Evolutionary conservation across 2,329 filamentous ascomycete genomes (phyloP).

Genomic region (Exophiala aquamarina): DNA sequence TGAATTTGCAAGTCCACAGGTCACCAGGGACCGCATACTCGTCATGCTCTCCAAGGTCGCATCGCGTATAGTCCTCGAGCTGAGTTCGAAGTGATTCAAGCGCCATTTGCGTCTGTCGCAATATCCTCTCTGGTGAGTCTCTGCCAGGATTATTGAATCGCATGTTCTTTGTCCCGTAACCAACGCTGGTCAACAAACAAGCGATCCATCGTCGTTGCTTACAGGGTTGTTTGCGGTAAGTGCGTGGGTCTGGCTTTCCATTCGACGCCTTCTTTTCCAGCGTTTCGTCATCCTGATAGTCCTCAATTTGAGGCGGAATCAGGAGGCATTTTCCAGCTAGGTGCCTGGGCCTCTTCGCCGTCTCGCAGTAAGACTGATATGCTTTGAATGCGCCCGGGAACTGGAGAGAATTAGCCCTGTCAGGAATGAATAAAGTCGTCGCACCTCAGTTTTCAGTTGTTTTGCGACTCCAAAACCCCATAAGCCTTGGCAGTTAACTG

Average conservation of each 20-base stretch:
- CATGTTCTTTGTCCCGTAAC: conserved; percentile 45
- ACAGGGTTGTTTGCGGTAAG: too few species aligned
- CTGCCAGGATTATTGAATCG: conserved; percentile 27
- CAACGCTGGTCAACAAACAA: conserved; percentile 58
- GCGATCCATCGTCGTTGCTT: conserved; percentile 53
- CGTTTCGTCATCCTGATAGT: conserved; percentile 26
- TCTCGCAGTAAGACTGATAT: conserved; percentile 51
- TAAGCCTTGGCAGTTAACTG: conserved; percentile 57
- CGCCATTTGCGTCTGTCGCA: conserved; percentile 50
- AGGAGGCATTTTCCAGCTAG: conserved; percentile 50
- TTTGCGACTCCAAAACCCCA: conserved; percentile 62
- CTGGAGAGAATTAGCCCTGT: too few species aligned
- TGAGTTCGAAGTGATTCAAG: conserved; percentile 49
- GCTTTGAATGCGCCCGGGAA: conserved; percentile 53
- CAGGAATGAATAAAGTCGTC: too few species aligned
- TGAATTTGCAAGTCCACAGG: conserved; percentile 56
- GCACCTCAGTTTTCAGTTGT: conserved; percentile 45
- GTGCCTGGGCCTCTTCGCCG: conserved; percentile 17
- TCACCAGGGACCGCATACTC: conserved; percentile 29
- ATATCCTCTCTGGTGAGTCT: conserved; percentile 45
- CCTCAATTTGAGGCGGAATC: conserved; percentile 50
- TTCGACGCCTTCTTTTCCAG: not conserved
- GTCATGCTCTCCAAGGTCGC: conserved; percentile 8
- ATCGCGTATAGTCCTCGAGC: conserved; percentile 34
- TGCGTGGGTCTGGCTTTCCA: not conserved